Base-by-base conservation (phyloP, 192 early-diverging fungal genomes). In the Jimgerdemannia flammicorona region DNA sequence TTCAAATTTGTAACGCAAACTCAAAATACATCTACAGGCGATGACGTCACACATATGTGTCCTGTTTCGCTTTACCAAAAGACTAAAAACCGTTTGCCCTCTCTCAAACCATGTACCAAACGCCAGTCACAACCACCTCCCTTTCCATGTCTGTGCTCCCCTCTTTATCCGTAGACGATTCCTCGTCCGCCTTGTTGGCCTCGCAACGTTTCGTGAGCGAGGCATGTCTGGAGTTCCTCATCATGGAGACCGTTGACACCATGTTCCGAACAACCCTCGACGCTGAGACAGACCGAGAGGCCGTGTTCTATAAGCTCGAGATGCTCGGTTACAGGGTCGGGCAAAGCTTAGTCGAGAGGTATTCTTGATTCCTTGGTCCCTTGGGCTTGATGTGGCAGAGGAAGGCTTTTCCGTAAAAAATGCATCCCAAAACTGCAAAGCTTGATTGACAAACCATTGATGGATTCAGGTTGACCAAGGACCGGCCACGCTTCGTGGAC, bases 261-360 rank as follows among this genome's bases (percentile, higher is more conserved):
- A 89, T 93, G 84, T 86, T 85, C 76, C 77, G 87, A 59, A 84
- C 87, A 6, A 79, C 78, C n/a, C 81, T 83, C 49, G 80, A 84
- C 67, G 49, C 79, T 68, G 94, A 94, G 66, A 89, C 89, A 71
- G 91, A 95, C 44, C 90, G 90, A 78, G 98, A 97, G 79, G 90
- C 92, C 19, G 91, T 96, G 14, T 97, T 92, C 75, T 94, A 91
- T 71, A 97, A 96, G 81, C 86, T 99, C 54, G 96, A 99, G 77
- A 86, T 84, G 75, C 87, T 98, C 43, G 98, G 98, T 3, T 98
- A 93, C 81, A 89, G 92, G 20, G 94, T 98, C 44, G 97, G 97
- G 6, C 84, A 90, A 77, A 91, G 94, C 41, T 84, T 99, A 18
- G 91, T 93, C 29, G 97, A 99, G 84, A 91, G 89, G 92, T 92